A percentile compares a stretch with the other conserved stretches of the same genome.
Evolutionary conservation across 805 yeast species (phyloP).

Genomic region (Wickerhamiella qilinensis): DNA sequence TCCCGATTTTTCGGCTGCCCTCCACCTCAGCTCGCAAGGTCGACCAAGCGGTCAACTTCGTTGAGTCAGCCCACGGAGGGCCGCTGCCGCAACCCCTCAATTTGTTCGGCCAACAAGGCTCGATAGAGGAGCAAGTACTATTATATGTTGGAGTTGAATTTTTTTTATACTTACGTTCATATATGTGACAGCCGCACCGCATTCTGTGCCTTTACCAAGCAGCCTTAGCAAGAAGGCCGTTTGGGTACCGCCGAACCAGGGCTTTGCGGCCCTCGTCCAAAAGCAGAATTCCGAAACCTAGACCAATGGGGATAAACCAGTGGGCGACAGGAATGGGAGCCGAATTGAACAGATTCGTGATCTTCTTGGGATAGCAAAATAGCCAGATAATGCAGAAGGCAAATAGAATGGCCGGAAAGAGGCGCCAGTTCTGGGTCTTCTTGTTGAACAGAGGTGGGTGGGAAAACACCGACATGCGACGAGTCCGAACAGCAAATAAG

Average conservation of each 20-base stretch:
- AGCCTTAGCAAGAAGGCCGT: constrained; percentile 23
- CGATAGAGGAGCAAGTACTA: no score
- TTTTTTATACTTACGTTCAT: no score
- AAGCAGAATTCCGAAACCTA: constrained; percentile 26
- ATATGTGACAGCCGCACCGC: no score
- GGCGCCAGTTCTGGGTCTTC: constrained; percentile 11
- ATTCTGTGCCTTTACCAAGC: constrained; percentile 33
- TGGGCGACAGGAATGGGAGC: constrained; percentile 29
- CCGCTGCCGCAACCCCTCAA: no score
- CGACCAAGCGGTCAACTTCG: no score
- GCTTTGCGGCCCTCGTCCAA: constrained; percentile 31
- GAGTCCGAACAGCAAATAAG: constrained; percentile 28
- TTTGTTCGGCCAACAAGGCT: no score
- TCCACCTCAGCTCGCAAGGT: no score
- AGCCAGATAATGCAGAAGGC: constrained; percentile 27
- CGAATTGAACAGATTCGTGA: constrained; percentile 24
- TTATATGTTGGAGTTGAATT: no score
- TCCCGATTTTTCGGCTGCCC: no score
- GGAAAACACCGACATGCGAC: constrained; percentile 28
- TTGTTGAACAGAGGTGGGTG: constrained; percentile 25
- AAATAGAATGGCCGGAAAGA: constrained; percentile 24
- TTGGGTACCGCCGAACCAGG: constrained; percentile 25
- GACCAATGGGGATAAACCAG: constrained; percentile 31
- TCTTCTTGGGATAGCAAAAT: constrained; percentile 28
- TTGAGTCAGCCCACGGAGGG: no score